Evolutionary conservation across 1,139 yeast species (phyloP), one percentile per base, ranked within the genome.

Genomic region (Pichia sp.): DNA sequence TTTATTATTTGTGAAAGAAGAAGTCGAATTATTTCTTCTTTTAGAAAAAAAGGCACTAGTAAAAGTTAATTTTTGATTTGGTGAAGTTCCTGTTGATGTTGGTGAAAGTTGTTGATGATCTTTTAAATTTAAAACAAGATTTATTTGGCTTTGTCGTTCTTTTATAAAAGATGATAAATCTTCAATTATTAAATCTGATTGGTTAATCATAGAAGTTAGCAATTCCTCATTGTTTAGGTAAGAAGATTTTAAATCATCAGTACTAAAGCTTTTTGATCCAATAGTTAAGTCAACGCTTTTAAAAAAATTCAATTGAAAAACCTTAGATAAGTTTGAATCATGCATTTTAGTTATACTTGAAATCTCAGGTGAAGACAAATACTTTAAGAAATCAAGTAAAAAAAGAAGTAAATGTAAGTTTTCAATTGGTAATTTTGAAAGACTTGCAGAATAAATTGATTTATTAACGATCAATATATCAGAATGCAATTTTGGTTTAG

Each of bases 251-350:
- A 48, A 32, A 39, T 49, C 49, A 47, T 54, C 51, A 34, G 48
- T 49, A 37, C 55, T 41, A 36, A 48, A 46, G 45, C 55, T 50
- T 44, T 51, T 41, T 27, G 52, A 26, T 33, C 53, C 39, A 36
- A 41, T 18, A 2, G 52, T 50, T 11, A 57, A 29, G 47, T 62
- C 66, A 37, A 63, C 63, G 40, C 58, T 57, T 43, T 61, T 64
- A 49, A 66, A 66, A 27, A 65, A 55, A 44, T 63, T 61, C 32
- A 64, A 53, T 50, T 66, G 69, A 49, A 66, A 63, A 42, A 66
- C 61, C 46, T 65, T 65, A 18, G 68, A 58, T 35, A 66, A 42
- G 44, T 65, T 66, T 7, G 54, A 52, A 2, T 63, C 42, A 25
- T 61, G 54, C 69, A 66, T 66, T 49, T 62, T 62, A 11, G 69